These are phyloP conservation scores for Hermanozyma aechmeae DNA, from an alignment of 805 yeast species.

Conservation along the genomic window DNA sequence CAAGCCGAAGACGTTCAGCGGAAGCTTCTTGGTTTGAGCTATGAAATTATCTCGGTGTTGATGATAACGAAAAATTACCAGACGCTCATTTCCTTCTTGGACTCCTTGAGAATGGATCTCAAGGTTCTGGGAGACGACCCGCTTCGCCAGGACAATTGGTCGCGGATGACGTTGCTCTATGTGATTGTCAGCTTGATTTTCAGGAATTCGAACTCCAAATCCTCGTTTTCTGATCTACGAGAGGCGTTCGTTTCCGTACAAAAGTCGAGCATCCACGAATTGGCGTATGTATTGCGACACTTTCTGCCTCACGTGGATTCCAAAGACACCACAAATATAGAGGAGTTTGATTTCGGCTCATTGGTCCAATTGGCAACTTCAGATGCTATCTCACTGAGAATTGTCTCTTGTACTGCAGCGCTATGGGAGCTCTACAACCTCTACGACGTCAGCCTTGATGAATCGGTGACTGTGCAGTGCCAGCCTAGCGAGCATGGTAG, in stretches of 20 bases:
- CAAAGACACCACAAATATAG: too few species aligned
- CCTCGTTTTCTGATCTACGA: too few species aligned
- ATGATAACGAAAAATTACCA: slow-evolving; percentile 19
- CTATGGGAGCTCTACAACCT: slow-evolving; percentile 24
- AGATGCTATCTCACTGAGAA: slow-evolving; percentile 18
- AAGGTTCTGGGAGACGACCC: too few species aligned
- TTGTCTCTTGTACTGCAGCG: slow-evolving; percentile 25
- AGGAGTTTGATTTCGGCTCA: slow-evolving; percentile 4
- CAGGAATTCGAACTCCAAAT: too few species aligned
- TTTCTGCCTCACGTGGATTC: too few species aligned
- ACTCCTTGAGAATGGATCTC: slow-evolving; percentile 14
- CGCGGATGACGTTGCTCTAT: too few species aligned
- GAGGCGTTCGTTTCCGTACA: too few species aligned
- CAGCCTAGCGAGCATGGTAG: not conserved
- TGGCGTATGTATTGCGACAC: too few species aligned
- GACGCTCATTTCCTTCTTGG: slow-evolving; percentile 18
- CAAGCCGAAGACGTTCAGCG: slow-evolving; percentile 3
- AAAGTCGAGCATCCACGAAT: too few species aligned
- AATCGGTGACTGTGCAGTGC: slow-evolving; percentile 1
- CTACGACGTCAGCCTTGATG: slow-evolving; percentile 3
- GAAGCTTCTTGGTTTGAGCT: slow-evolving; percentile 21
- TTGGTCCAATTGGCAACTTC: slow-evolving; percentile 9
- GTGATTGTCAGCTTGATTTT: too few species aligned
- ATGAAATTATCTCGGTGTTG: slow-evolving; percentile 21
- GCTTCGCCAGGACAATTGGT: too few species aligned